Conservation (phyloP, 2,329 filamentous ascomycete genomes). For the Aspergillus aculeatus region DNA sequence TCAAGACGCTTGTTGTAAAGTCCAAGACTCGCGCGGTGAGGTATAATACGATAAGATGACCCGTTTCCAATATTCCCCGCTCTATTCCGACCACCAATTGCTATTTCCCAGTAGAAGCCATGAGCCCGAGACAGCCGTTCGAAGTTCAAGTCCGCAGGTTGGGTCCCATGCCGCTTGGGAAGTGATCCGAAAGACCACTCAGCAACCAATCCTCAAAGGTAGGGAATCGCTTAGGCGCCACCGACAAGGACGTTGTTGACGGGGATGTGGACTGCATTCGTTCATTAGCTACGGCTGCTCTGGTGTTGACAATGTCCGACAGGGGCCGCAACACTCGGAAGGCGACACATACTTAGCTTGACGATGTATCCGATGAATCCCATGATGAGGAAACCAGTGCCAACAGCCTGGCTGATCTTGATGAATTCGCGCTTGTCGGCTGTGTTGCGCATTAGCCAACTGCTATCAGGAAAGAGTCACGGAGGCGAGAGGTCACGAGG, state of each 20-base stretch:
- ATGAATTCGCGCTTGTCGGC: constrained; percentile 61
- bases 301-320: not conserved
- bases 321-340: not conserved
- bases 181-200: not conserved
- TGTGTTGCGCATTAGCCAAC: constrained; percentile 26
- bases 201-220: not conserved
- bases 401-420: constrained; percentile 61
- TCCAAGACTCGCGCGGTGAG: not conserved
- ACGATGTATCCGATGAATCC: constrained; percentile 58
- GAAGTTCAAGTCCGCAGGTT: not conserved
- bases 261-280: constrained; percentile 47
- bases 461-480: not conserved
- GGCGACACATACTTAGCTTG: constrained; percentile 53
- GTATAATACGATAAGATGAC: not conserved
- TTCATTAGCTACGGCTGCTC: constrained; percentile 15
- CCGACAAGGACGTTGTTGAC: constrained; percentile 53
- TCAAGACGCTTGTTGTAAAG: not conserved
- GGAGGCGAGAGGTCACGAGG: not conserved
- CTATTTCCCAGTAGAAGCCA: not conserved
- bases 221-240: constrained; percentile 37
- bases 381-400: constrained; percentile 61
- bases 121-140: not conserved
- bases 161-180: not conserved
- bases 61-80: not conserved
- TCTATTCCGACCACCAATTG: not conserved